Conservation (phyloP, 2,329 filamentous ascomycete species). For the Neoarthrinium moseri region DNA sequence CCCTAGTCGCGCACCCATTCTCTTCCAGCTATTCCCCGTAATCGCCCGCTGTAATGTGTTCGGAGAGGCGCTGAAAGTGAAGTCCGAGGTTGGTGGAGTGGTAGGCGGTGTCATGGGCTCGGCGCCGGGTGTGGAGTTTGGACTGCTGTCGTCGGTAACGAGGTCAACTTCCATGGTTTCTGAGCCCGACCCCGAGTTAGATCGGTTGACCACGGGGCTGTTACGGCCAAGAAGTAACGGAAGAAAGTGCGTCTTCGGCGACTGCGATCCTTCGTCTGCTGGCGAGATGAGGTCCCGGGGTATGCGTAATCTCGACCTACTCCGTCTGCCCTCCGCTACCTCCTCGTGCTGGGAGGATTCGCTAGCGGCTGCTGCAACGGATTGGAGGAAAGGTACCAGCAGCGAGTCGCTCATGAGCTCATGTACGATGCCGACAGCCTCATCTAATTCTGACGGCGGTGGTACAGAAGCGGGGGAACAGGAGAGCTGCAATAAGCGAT, state of each 20-base stretch:
- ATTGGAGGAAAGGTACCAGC: constrained; percentile 85
- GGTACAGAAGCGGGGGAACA: constrained; percentile 61
- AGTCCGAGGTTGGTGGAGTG: constrained; percentile 65
- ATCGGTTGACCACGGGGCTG: constrained; percentile 35
- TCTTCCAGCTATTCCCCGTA: constrained; percentile 62
- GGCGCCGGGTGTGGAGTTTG: constrained; percentile 52
- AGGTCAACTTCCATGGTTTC: constrained; percentile 49
- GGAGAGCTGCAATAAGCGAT: constrained; percentile 69
- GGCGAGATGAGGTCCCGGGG: constrained; percentile 31
- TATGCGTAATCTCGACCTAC: constrained; percentile 37
- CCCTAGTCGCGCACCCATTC: constrained; percentile 60
- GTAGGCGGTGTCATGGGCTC: constrained; percentile 75
- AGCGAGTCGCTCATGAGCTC: constrained; percentile 98
- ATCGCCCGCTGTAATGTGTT: constrained; percentile 54
- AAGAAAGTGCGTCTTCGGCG: constrained; percentile 42
- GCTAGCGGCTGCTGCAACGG: constrained; percentile 39
- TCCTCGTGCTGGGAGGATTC: constrained; percentile 36
- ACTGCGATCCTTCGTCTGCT: constrained; percentile 38
- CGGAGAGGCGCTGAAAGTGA: constrained; percentile 49
- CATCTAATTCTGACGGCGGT: constrained; percentile 72
- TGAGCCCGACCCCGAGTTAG: constrained; percentile 40
- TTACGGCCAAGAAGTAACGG: constrained; percentile 40
- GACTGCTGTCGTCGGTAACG: constrained; percentile 63
- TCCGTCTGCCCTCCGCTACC: constrained; percentile 31
- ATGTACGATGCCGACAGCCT: constrained; percentile 84